Evolutionary conservation across 1,139 yeast species (phyloP).

Genomic region (Candida sojae): DNA sequence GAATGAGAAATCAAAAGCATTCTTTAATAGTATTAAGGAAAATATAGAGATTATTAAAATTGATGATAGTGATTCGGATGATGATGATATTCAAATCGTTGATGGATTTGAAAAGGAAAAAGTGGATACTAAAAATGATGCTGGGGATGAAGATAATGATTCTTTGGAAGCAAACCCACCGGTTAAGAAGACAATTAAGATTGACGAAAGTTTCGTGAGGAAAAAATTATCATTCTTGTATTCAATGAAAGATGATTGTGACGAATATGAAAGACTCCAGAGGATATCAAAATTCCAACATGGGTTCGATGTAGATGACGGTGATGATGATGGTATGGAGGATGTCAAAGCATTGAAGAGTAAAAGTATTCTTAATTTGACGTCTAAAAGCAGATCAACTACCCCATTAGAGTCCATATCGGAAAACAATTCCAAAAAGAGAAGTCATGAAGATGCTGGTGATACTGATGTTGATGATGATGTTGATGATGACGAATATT

Average conservation of each 20-base stretch:
- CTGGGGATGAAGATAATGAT: constrained; percentile 21
- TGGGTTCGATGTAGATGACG: constrained; percentile 24
- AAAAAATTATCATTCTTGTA: constrained; percentile 65
- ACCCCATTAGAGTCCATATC: background rate
- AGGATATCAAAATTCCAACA: constrained; percentile 37
- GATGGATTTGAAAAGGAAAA: constrained; percentile 18
- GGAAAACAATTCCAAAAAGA: constrained; percentile 1
- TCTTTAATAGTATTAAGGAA: constrained; percentile 71
- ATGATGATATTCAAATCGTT: constrained; percentile 14
- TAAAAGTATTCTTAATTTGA: constrained; percentile 42
- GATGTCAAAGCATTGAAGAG: constrained; percentile 52
- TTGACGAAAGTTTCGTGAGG: constrained; percentile 62
- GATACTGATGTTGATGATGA: constrained; percentile 17
- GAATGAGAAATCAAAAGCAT: constrained; percentile 66
- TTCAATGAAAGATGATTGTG: constrained; percentile 31
- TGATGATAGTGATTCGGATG: constrained; percentile 31
- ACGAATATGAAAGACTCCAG: constrained; percentile 35
- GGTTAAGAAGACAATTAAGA: constrained; percentile 23
- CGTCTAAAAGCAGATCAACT: constrained; percentile 14
- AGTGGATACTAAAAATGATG: constrained; percentile 24
- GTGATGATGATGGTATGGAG: constrained; percentile 36
- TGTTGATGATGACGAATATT: constrained; percentile 37
- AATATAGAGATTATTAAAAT: constrained; percentile 21
- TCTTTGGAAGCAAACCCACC: constrained; percentile 17
- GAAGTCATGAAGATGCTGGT: constrained; percentile 14